Evolutionary conservation across 2,329 filamentous ascomycete genomes (phyloP).

Genomic region (Penicillium sp.): DNA sequence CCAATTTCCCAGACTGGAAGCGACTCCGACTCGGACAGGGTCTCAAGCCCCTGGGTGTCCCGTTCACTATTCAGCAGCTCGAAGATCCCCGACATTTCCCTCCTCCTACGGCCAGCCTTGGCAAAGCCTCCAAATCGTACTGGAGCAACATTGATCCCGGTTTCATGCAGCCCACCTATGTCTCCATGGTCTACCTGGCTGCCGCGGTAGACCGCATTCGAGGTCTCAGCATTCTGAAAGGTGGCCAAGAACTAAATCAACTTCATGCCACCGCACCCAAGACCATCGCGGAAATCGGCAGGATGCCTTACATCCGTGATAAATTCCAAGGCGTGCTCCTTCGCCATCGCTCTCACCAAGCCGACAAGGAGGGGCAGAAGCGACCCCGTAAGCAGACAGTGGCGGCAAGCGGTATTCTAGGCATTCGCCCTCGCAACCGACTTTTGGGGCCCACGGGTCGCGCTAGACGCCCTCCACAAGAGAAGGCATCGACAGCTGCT

Average conservation of each 20-base stretch:
- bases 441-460: not conserved
- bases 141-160: conserved; percentile 43
- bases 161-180: conserved; percentile 48
- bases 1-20: conserved; percentile 74
- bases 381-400: not conserved
- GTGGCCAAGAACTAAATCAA: conserved; percentile 31
- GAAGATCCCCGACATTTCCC: conserved; percentile 27
- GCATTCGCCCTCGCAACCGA: not conserved
- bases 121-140: conserved; percentile 33
- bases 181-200: conserved; percentile 47
- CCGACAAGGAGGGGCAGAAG: conserved; percentile 17
- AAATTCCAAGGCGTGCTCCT: conserved; percentile 46
- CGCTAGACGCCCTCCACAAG: not conserved
- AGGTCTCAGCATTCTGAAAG: conserved; percentile 37
- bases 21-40: conserved; percentile 38
- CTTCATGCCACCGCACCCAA: conserved; percentile 37
- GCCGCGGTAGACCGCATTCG: conserved; percentile 42
- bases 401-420: conserved; percentile 15
- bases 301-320: conserved; percentile 44
- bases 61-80: conserved; percentile 35
- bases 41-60: conserved; percentile 32
- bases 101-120: conserved; percentile 30
- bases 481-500: not conserved
- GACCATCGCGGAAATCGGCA: conserved; percentile 40
- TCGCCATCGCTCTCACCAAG: conserved; percentile 32